Conservation (phyloP, 2,329 filamentous ascomycete species). For the Colletotrichum sp. region DNA sequence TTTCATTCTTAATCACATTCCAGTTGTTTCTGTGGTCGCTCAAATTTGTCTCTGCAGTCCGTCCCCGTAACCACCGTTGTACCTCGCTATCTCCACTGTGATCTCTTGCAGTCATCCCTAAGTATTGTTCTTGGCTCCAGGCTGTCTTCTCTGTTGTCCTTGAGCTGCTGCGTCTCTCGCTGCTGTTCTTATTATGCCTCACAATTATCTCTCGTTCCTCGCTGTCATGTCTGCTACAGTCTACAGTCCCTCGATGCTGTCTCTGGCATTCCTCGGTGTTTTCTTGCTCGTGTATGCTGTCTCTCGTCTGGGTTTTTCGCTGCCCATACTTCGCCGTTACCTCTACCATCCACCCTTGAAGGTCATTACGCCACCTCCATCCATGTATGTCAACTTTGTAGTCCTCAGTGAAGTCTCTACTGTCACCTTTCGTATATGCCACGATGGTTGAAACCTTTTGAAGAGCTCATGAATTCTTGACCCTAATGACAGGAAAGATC, state of each 20-base stretch:
- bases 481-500: not conserved
- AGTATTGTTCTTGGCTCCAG: not conserved
- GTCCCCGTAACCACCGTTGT: not conserved
- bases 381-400: not conserved
- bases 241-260: not conserved
- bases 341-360: not conserved
- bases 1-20: not conserved
- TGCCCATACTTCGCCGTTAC: not conserved
- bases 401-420: not conserved
- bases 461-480: not conserved
- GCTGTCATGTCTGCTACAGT: not conserved
- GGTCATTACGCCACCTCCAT: not conserved
- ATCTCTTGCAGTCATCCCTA: not conserved
- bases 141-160: not conserved
- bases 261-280: not conserved
- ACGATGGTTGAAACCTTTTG: not conserved
- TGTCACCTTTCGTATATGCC: not conserved
- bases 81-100: not conserved
- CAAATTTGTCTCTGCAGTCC: not conserved
- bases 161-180: not conserved
- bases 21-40: not conserved
- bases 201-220: not conserved
- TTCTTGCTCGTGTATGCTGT: not conserved
- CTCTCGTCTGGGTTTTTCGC: not conserved
- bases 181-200: not conserved